A percentile compares a stretch with the other conserved stretches of the same genome.
These are phyloP conservation scores for Capronia americana DNA, from an alignment of 2,329 filamentous ascomycete genomes.

Conservation along the genomic window DNA sequence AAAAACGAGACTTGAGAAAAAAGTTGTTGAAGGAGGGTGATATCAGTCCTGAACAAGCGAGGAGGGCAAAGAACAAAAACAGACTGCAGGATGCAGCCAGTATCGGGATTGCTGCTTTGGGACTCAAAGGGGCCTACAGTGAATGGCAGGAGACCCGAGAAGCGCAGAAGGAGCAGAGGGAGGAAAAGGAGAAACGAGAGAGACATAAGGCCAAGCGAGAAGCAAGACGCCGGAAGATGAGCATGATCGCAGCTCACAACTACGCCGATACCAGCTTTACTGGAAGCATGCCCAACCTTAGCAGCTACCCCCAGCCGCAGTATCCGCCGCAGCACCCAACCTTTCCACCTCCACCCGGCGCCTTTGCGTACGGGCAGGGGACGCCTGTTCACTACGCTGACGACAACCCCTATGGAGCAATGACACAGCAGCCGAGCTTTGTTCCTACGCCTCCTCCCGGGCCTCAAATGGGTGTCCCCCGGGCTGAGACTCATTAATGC, in stretches of 20 bases:
- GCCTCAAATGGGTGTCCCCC: slow-evolving; percentile 15
- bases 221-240: slow-evolving; percentile 37
- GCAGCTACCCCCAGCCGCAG: slow-evolving; percentile 17
- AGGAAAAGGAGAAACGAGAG: slow-evolving; percentile 60
- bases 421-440: slow-evolving; percentile 19
- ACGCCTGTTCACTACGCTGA: slow-evolving; percentile 28
- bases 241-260: slow-evolving; percentile 28
- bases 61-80: slow-evolving; percentile 67
- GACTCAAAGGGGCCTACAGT: slow-evolving; percentile 69
- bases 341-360: slow-evolving; percentile 17
- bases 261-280: slow-evolving; percentile 32
- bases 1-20: slow-evolving; percentile 66
- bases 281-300: slow-evolving; percentile 34
- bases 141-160: slow-evolving; percentile 73
- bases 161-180: slow-evolving; percentile 62
- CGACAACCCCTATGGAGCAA: slow-evolving; percentile 35
- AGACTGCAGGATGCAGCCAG: slow-evolving; percentile 70
- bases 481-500: slow-evolving; percentile 13
- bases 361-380: slow-evolving; percentile 6
- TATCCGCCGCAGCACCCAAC: slow-evolving; percentile 15
- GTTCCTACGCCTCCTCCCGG: slow-evolving; percentile 21
- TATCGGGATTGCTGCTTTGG: slow-evolving; percentile 69
- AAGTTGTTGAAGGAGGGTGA: slow-evolving; percentile 67
- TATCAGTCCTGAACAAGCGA: slow-evolving; percentile 67
- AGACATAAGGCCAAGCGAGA: slow-evolving; percentile 38